phyloP scores from a whole-genome alignment of 768 basidiomycete species.

The Termitomyces sp. region DNA sequence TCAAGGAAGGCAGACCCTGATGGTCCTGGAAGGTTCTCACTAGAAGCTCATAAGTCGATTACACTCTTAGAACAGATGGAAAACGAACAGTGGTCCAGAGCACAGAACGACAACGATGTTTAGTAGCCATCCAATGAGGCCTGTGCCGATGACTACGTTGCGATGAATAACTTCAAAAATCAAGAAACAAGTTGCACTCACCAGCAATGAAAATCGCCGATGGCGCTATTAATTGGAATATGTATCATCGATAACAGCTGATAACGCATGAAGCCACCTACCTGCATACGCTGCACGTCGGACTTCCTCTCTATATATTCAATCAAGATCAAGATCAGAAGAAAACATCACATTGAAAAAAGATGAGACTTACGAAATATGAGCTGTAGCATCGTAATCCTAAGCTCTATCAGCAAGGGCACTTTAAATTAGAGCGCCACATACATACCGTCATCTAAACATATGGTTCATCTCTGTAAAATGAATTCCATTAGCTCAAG shows the following conservation, averaged over 20 bases:
- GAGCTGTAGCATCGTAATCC: constrained; percentile 80
- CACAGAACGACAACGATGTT: constrained; percentile 87
- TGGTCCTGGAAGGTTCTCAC: constrained; percentile 59
- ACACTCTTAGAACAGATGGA: background rate
- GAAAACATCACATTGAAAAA: background rate
- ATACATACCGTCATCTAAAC: constrained; percentile 49
- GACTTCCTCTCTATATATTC: constrained; percentile 60
- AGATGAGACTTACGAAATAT: constrained; percentile 60
- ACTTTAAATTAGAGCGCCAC: constrained; percentile 6
- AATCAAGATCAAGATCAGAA: background rate
- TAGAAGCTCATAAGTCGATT: constrained; percentile 17
- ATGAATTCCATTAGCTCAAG: background rate
- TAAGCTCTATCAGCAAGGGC: constrained; percentile 17
- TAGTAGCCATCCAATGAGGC: constrained; percentile 77
- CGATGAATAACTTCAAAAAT: too few relatives aligned
- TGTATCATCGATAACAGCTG: background rate
- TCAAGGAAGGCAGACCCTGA: constrained; percentile 72
- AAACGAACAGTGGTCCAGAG: constrained; percentile 63
- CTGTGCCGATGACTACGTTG: constrained; percentile 59
- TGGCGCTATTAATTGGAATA: constrained; percentile 12
- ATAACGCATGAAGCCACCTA: constrained; percentile 18
- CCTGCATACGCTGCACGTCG: constrained; percentile 74
- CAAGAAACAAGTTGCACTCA: background rate
- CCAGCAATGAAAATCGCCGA: constrained; percentile 24
- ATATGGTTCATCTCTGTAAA: constrained; percentile 5